phyloP scores from a whole-genome alignment of 2,329 filamentous ascomycete species.

The Claviceps sp. region DNA sequence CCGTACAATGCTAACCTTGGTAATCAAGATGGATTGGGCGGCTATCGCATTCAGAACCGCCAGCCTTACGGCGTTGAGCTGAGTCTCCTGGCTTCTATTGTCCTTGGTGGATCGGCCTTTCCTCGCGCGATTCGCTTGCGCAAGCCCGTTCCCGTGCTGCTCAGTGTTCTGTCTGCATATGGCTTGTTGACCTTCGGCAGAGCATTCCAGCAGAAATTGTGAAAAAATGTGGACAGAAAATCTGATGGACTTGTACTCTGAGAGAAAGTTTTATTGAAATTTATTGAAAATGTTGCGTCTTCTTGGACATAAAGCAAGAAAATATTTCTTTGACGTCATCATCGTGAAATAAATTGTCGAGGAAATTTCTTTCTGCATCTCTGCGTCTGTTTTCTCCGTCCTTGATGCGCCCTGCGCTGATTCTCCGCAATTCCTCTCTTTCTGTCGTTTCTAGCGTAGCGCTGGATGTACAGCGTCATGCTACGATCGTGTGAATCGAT shows the following conservation, averaged over 20 bases:
- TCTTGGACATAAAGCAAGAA: background rate
- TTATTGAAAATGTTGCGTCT: background rate
- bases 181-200: slow-evolving; percentile 70
- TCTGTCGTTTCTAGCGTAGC: background rate
- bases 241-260: too few relatives aligned
- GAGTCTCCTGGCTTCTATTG: slow-evolving; percentile 72
- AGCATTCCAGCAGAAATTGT: slow-evolving; percentile 39
- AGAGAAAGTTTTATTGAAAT: too few relatives aligned
- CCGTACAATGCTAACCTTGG: background rate
- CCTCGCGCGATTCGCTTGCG: slow-evolving; percentile 71
- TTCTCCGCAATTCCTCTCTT: too few relatives aligned
- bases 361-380: background rate
- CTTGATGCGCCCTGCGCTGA: background rate
- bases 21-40: slow-evolving; percentile 56
- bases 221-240: background rate
- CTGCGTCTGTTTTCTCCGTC: background rate
- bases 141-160: slow-evolving; percentile 71
- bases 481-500: background rate
- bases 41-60: slow-evolving; percentile 61
- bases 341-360: background rate
- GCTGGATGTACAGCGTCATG: background rate
- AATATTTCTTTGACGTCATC: background rate
- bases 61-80: slow-evolving; percentile 77
- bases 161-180: slow-evolving; percentile 68
- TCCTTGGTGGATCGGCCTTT: slow-evolving; percentile 73